phyloP scores from a whole-genome alignment of 768 basidiomycete species.

The Hygrocybe coccinea region DNA sequence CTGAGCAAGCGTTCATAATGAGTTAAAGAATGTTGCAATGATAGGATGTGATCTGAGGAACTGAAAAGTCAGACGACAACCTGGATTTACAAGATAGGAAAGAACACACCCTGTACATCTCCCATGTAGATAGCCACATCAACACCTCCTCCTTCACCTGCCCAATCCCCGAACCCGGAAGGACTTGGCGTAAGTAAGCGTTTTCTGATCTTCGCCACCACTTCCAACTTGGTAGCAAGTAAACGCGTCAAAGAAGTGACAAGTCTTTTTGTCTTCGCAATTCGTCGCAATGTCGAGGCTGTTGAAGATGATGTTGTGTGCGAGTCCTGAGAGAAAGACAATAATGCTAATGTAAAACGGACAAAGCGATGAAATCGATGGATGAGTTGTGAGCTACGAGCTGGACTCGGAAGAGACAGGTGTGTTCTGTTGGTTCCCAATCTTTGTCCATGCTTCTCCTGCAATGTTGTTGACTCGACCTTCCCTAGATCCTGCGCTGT shows the following conservation, averaged over 20 bases:
- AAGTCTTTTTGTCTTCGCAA: slow-evolving; percentile 72
- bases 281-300: slow-evolving; percentile 58
- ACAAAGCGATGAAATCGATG: slow-evolving; percentile 7
- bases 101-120: slow-evolving; percentile 73
- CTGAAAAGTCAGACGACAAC: slow-evolving; percentile 4
- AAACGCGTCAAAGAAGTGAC: slow-evolving; percentile 75
- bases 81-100: neutral
- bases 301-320: slow-evolving; percentile 19
- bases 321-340: slow-evolving; percentile 13
- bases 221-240: slow-evolving; percentile 76
- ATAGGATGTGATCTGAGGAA: slow-evolving; percentile 76
- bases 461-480: no score
- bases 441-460: no score
- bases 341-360: neutral
- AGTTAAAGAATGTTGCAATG: slow-evolving; percentile 74
- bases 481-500: no score
- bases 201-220: slow-evolving; percentile 75
- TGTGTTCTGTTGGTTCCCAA: slow-evolving; percentile 4
- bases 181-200: slow-evolving; percentile 47
- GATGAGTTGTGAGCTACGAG: slow-evolving; percentile 3
- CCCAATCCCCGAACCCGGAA: slow-evolving; percentile 32
- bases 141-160: slow-evolving; percentile 45
- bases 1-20: slow-evolving; percentile 88
- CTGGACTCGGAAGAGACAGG: slow-evolving; percentile 22
- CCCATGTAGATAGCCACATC: slow-evolving; percentile 86